phyloP scores from a whole-genome alignment of 169 alveolate species.

The Cryptosporidium parvum region DNA sequence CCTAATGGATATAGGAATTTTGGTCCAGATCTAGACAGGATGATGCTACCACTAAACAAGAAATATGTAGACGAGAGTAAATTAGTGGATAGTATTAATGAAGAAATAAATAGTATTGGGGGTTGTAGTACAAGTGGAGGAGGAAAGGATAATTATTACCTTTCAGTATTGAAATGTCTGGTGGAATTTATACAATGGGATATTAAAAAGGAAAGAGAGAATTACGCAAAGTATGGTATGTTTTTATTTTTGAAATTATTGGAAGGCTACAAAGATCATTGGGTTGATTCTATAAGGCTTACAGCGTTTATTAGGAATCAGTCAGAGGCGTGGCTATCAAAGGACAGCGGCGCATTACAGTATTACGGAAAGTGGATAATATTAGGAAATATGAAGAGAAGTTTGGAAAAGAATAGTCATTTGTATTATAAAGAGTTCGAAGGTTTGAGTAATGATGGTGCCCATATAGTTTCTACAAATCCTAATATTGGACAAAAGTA shows the following conservation, averaged over 20 bases:
- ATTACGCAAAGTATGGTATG: conserved; percentile 60
- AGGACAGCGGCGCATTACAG: conserved; percentile 11
- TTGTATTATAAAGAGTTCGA: neutral
- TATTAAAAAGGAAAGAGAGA: conserved; percentile 67
- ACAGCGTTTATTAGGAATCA: conserved; percentile 16
- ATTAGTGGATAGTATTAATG: conserved; percentile 40
- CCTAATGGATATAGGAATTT: conserved; percentile 73
- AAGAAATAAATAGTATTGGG: neutral
- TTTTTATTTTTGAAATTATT: conserved; percentile 51
- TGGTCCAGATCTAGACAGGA: conserved; percentile 65
- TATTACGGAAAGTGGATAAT: conserved; percentile 62
- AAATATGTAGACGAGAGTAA: conserved; percentile 71
- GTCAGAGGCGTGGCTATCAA: conserved; percentile 38
- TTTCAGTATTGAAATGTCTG: conserved; percentile 18
- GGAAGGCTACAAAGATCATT: conserved; percentile 18
- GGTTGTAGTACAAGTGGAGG: neutral
- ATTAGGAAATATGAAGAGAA: conserved; percentile 26
- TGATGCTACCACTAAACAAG: conserved; percentile 70
- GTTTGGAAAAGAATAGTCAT: conserved; percentile 19
- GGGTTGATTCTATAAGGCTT: conserved; percentile 17
- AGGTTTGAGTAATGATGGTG: neutral
- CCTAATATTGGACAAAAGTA: neutral
- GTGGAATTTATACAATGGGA: conserved; percentile 66
- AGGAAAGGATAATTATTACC: conserved; percentile 35
- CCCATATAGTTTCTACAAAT: neutral